phyloP scores from a whole-genome alignment of 768 basidiomycete species.

The Leccinellum rugosiceps region DNA sequence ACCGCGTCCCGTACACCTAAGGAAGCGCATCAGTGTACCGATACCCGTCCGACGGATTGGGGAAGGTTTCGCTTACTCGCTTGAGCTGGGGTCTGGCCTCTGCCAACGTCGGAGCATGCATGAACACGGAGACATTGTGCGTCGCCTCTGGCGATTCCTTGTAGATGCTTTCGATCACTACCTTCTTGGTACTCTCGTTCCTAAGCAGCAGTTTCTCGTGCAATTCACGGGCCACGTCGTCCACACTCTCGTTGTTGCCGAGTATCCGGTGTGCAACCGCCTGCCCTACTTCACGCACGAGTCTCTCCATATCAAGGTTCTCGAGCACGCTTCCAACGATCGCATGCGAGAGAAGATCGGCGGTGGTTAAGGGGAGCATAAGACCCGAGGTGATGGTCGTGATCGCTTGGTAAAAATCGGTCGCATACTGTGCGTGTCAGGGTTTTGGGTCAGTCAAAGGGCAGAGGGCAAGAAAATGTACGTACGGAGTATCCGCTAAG shows the following conservation, averaged over 20 bases:
- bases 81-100: constrained; percentile 78
- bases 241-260: constrained; percentile 91
- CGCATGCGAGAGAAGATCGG: constrained; percentile 90
- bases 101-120: constrained; percentile 60
- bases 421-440: constrained; percentile 62
- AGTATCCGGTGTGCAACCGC: constrained; percentile 91
- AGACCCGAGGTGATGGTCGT: constrained; percentile 91
- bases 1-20: constrained; percentile 90
- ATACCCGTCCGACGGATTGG: not conserved
- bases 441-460: constrained; percentile 14
- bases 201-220: constrained; percentile 88
- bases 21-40: constrained; percentile 4
- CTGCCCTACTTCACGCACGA: constrained; percentile 91
- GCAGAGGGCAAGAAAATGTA: constrained; percentile 14
- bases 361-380: constrained; percentile 95
- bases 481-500: constrained; percentile 87
- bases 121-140: constrained; percentile 89
- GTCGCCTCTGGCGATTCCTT: constrained; percentile 83
- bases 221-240: constrained; percentile 91
- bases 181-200: constrained; percentile 96
- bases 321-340: constrained; percentile 96
- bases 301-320: constrained; percentile 96
- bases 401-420: constrained; percentile 93
- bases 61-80: constrained; percentile 49
- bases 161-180: constrained; percentile 95